Conservation (phyloP, 2,329 filamentous ascomycete genomes). For the Penicillium sp. region DNA sequence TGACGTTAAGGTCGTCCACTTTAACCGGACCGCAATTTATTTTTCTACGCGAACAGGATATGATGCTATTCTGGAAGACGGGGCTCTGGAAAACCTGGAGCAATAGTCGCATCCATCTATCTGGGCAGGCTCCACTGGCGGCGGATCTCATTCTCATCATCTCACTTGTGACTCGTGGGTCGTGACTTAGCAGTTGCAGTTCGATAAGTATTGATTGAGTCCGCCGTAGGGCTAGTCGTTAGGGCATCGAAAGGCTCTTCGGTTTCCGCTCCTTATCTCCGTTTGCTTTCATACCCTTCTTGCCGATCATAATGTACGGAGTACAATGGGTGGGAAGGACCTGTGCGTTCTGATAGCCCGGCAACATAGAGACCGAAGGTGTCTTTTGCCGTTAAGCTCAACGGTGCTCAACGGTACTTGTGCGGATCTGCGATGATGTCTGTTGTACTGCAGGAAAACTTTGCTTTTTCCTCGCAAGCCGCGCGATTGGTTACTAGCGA, state of each 20-base stretch:
- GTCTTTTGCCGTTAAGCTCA: neutral
- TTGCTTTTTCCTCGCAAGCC: neutral
- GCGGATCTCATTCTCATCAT: slow-evolving; percentile 28
- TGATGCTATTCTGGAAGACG: slow-evolving; percentile 16
- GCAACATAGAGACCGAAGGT: neutral
- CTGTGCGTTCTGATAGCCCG: neutral
- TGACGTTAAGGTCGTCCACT: neutral
- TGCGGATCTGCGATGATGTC: neutral
- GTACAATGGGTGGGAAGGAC: neutral
- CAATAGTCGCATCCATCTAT: slow-evolving; percentile 20
- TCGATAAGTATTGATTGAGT: slow-evolving; percentile 1
- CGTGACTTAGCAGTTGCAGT: slow-evolving; percentile 5
- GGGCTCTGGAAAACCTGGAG: slow-evolving; percentile 18
- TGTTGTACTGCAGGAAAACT: neutral
- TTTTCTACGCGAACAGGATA: neutral
- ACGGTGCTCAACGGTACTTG: neutral
- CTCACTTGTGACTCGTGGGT: slow-evolving; percentile 9
- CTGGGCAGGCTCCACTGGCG: slow-evolving; percentile 9
- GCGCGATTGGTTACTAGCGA: neutral
- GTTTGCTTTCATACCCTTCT: neutral
- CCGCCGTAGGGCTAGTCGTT: slow-evolving; percentile 14
- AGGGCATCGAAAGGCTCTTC: slow-evolving; percentile 1
- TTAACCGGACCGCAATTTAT: slow-evolving; percentile 1
- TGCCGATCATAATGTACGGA: slow-evolving; percentile 8
- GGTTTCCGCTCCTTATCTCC: slow-evolving; percentile 10